Evolutionary conservation across 2,329 filamentous ascomycete species (phyloP).

Genomic region (Ophiostoma sp.): DNA sequence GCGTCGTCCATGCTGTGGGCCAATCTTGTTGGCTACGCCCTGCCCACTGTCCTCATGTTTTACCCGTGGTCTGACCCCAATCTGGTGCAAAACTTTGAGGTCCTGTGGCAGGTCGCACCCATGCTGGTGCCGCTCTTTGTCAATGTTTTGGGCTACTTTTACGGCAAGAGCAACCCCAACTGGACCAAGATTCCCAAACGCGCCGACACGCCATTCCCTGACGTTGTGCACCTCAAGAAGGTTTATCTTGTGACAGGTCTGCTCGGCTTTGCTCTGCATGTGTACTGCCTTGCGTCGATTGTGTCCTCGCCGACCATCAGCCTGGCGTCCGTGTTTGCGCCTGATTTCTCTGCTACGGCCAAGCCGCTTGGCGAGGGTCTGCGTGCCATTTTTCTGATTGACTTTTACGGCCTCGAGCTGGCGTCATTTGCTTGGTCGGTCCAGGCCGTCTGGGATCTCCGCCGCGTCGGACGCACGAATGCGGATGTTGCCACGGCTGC

Average conservation of each 20-base stretch:
- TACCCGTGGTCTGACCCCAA: constrained; percentile 15
- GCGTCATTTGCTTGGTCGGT: constrained; percentile 18
- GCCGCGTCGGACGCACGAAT: constrained; percentile 15
- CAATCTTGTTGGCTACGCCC: constrained; percentile 22
- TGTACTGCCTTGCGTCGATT: constrained; percentile 6
- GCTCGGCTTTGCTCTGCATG: constrained; percentile 14
- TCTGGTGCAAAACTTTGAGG: constrained; percentile 24
- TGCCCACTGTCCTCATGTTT: constrained; percentile 30
- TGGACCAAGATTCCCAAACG: background rate
- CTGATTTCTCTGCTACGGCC: constrained; percentile 13
- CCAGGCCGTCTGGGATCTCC: constrained; percentile 24
- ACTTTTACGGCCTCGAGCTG: constrained; percentile 20
- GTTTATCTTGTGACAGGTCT: constrained; percentile 21
- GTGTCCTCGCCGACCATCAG: background rate
- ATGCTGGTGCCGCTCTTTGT: constrained; percentile 23
- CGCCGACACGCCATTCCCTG: constrained; percentile 14
- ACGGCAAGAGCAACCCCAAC: background rate
- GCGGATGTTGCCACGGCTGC: background rate
- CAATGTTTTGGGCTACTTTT: constrained; percentile 14
- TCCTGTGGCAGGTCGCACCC: constrained; percentile 29
- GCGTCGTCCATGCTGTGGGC: constrained; percentile 24
- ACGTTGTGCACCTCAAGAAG: constrained; percentile 16
- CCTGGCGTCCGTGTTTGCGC: constrained; percentile 8
- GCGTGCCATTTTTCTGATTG: constrained; percentile 17
- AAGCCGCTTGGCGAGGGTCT: constrained; percentile 24